phyloP scores from a whole-genome alignment of 345 rosid species.

The Conringia planisiliqua region DNA sequence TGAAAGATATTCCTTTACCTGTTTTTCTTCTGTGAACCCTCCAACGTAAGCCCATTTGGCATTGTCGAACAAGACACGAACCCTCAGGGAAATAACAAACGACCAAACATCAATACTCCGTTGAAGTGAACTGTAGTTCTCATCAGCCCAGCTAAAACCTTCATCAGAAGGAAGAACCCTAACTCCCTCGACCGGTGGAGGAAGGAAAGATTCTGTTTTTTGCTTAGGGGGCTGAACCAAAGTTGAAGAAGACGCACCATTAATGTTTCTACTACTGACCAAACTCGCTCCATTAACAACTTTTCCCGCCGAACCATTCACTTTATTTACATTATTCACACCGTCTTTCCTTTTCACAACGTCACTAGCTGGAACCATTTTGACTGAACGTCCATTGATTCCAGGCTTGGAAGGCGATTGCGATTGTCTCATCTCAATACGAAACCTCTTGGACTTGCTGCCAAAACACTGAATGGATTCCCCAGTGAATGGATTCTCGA shows the following conservation, averaged over 20 bases:
- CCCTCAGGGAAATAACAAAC: conserved; percentile 62
- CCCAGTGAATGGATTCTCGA: conserved; percentile 36
- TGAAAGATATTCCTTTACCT: conserved; percentile 40
- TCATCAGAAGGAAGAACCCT: conserved; percentile 85
- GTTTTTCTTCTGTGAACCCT: conserved; percentile 77
- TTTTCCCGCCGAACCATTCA: conserved; percentile 55
- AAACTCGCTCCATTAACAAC: conserved; percentile 56
- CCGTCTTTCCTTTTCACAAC: conserved; percentile 47
- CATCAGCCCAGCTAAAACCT: conserved; percentile 93
- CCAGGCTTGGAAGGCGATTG: conserved; percentile 51
- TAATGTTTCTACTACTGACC: conserved; percentile 39
- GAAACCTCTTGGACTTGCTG: conserved; percentile 37
- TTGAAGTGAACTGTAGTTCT: conserved; percentile 69
- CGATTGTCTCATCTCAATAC: conserved; percentile 55
- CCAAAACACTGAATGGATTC: conserved; percentile 15
- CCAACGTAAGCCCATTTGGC: conserved; percentile 84
- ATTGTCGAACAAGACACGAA: conserved; percentile 72
- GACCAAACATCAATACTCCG: conserved; percentile 93
- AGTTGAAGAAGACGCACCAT: conserved; percentile 35
- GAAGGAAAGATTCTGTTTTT: conserved; percentile 34
- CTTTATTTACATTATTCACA: conserved; percentile 41
- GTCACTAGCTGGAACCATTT: conserved; percentile 84
- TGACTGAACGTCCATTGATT: conserved; percentile 53
- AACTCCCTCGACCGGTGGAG: conserved; percentile 64
- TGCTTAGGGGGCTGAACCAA: conserved; percentile 43